A percentile compares a stretch with the other conserved stretches of the same genome.
phyloP scores from a whole-genome alignment of 2,329 filamentous ascomycete species.

The Alternaria sp. region DNA sequence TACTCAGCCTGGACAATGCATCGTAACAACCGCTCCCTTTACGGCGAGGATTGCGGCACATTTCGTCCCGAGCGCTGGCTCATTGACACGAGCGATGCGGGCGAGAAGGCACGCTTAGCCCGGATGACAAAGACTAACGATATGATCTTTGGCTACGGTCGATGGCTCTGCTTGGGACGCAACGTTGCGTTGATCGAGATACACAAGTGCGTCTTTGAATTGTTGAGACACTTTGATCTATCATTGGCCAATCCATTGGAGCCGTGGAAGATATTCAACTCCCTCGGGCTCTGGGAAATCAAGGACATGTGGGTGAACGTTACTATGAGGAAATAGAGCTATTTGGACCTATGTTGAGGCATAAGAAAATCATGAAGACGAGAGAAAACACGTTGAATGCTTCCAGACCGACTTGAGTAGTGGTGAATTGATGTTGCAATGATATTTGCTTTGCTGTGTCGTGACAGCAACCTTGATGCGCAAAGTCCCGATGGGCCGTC shows the following conservation, averaged over 20 bases:
- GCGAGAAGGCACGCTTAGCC: slow-evolving; percentile 36
- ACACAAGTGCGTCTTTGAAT: slow-evolving; percentile 55
- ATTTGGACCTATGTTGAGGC: not conserved
- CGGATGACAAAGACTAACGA: slow-evolving; percentile 47
- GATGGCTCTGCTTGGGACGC: slow-evolving; percentile 47
- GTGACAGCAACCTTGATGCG: not conserved
- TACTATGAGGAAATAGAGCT: slow-evolving; percentile 27
- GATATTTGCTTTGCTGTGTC: slow-evolving; percentile 4
- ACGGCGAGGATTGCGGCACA: slow-evolving; percentile 53
- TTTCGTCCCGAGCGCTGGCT: slow-evolving; percentile 64
- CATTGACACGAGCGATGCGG: slow-evolving; percentile 28
- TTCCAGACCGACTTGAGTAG: not conserved
- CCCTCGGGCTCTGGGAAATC: slow-evolving; percentile 41
- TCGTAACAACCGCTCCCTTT: slow-evolving; percentile 40
- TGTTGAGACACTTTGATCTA: slow-evolving; percentile 46
- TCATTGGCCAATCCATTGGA: slow-evolving; percentile 39
- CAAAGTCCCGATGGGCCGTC: not conserved
- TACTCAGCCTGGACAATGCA: slow-evolving; percentile 48
- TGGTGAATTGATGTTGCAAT: not conserved
- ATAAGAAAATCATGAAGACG: too few relatives aligned
- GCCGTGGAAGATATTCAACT: slow-evolving; percentile 43
- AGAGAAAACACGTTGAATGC: not conserved
- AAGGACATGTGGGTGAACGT: slow-evolving; percentile 47
- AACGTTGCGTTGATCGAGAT: slow-evolving; percentile 50
- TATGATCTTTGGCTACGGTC: slow-evolving; percentile 50